Conservation (phyloP, 306 rosid genomes). For the Medicago truncatula region DNA sequence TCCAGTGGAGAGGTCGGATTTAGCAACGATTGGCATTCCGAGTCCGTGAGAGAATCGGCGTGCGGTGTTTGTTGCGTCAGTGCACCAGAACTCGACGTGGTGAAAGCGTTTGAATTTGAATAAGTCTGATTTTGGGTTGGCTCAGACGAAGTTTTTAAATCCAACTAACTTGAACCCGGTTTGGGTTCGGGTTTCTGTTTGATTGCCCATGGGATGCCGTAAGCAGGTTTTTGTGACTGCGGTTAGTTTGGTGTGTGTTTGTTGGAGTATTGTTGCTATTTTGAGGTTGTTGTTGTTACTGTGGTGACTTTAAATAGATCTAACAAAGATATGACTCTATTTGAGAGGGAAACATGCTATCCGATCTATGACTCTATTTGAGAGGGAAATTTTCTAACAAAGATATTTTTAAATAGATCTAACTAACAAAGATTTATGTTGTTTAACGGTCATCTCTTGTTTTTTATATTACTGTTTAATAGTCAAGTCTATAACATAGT, state of each 20-base stretch:
- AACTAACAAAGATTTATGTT: too few relatives aligned
- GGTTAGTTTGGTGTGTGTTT: background rate
- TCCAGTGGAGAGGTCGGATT: constrained; percentile 88
- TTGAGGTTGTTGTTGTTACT: background rate
- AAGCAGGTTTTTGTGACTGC: too few relatives aligned
- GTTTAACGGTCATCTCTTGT: too few relatives aligned
- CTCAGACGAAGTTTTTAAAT: constrained; percentile 67
- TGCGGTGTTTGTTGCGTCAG: constrained; percentile 80
- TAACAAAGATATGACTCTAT: too few relatives aligned
- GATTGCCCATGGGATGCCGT: constrained; percentile 48
- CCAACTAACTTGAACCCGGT: constrained; percentile 60
- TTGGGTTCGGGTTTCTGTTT: background rate
- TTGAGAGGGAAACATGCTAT: too few relatives aligned
- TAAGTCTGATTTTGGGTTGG: constrained; percentile 77
- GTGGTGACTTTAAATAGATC: too few relatives aligned
- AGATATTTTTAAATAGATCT: too few relatives aligned
- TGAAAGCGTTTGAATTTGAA: constrained; percentile 74
- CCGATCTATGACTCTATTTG: too few relatives aligned
- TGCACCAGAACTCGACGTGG: constrained; percentile 89
- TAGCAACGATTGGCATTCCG: constrained; percentile 80
- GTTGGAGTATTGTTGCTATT: background rate
- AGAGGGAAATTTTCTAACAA: too few relatives aligned
- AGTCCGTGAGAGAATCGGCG: constrained; percentile 85
- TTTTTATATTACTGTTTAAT: too few relatives aligned
- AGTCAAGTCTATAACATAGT: too few relatives aligned